These are phyloP conservation scores for Dothidotthia symphoricarpi DNA, from an alignment of 2,329 filamentous ascomycete species.

Conservation along the genomic window DNA sequence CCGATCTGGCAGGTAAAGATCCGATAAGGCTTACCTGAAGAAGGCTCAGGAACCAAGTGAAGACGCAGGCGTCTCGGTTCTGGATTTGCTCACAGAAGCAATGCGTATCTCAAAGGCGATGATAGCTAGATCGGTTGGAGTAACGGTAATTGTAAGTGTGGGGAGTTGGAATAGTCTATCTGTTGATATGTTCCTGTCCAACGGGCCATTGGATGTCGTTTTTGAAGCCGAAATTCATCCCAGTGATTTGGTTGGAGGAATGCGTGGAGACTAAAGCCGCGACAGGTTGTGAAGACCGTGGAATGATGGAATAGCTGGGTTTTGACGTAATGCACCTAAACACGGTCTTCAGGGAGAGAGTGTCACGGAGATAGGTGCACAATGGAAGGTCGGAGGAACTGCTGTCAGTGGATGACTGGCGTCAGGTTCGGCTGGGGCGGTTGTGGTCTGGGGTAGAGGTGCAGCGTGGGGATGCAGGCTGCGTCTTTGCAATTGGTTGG, in stretches of 20 bases:
- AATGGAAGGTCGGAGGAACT: slow-evolving; percentile 11
- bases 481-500: slow-evolving; percentile 30
- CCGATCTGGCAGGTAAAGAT: slow-evolving; percentile 21
- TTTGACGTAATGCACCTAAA: slow-evolving; percentile 12
- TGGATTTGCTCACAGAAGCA: slow-evolving; percentile 23
- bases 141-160: slow-evolving; percentile 14
- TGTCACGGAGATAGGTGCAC: slow-evolving; percentile 20
- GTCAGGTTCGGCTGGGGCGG: slow-evolving; percentile 13
- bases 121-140: slow-evolving; percentile 13
- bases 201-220: slow-evolving; percentile 46
- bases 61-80: slow-evolving; percentile 32
- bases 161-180: slow-evolving; percentile 23
- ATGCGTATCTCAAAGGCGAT: slow-evolving; percentile 19
- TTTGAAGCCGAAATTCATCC: slow-evolving; percentile 45
- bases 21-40: slow-evolving; percentile 29
- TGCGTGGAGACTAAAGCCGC: slow-evolving; percentile 2
- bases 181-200: slow-evolving; percentile 49
- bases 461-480: slow-evolving; percentile 29
- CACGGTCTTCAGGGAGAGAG: slow-evolving; percentile 12
- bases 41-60: slow-evolving; percentile 19
- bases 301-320: slow-evolving; percentile 10
- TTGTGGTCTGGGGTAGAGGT: slow-evolving; percentile 31
- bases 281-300: slow-evolving; percentile 4
- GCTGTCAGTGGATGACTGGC: slow-evolving; percentile 15
- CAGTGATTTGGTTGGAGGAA: slow-evolving; percentile 13